Evolutionary conservation across 352 stramenopile genomes (phyloP).

Genomic region (Hyaloperonospora brassicae): DNA sequence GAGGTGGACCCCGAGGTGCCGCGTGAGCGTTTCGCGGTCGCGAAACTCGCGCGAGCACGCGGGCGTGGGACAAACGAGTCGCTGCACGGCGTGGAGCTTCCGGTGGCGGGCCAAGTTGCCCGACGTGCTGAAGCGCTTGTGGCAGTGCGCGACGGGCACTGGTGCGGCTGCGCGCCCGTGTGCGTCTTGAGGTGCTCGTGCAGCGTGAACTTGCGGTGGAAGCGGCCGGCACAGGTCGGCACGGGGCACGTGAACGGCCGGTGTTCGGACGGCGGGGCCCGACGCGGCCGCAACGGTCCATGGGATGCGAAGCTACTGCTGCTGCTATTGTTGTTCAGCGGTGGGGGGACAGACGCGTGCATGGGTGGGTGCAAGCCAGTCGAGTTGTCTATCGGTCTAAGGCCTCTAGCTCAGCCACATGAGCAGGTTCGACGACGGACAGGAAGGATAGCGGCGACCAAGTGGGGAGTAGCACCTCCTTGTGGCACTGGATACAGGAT

Average conservation of each 20-base stretch:
- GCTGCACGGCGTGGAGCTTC: constrained; percentile 46
- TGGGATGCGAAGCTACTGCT: neutral
- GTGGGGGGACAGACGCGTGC: no score
- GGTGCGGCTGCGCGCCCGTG: constrained; percentile 63
- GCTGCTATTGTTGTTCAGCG: neutral
- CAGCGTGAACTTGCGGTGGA: constrained; percentile 67
- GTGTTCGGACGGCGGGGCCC: constrained; percentile 24
- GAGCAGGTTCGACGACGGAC: no score
- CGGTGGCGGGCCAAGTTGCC: constrained; percentile 66
- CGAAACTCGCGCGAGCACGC: constrained; percentile 43
- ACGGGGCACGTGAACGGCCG: constrained; percentile 43
- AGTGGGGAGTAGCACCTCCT: no score
- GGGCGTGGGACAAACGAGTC: constrained; percentile 37
- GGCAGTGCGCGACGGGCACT: constrained; percentile 45
- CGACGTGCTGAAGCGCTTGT: constrained; percentile 64
- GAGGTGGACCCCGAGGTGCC: constrained; percentile 44
- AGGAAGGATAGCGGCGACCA: no score
- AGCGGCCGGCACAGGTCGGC: constrained; percentile 38
- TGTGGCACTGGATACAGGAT: no score
- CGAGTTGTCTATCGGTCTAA: no score
- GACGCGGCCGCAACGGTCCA: constrained; percentile 9
- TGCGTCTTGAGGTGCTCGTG: constrained; percentile 75
- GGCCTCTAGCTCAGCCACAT: no score
- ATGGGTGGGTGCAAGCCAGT: no score
- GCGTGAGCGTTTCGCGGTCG: constrained; percentile 42